Conservation (phyloP, 2,329 filamentous ascomycete species). For the Anthostomella pinea region DNA sequence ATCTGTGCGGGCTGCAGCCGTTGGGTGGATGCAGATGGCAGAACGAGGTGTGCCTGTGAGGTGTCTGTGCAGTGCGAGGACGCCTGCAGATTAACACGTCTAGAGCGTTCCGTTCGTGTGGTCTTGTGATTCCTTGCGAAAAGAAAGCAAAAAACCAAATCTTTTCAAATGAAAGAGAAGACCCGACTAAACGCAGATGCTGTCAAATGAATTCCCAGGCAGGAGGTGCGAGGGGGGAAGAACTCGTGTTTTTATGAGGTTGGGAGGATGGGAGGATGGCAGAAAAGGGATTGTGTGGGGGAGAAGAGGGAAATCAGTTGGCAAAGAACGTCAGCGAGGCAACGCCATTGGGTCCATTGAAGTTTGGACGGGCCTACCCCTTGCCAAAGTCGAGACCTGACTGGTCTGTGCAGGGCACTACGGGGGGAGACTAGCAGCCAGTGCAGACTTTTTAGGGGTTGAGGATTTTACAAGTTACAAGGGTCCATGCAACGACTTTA, state of each 20-base stretch:
- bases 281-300: conserved; percentile 23
- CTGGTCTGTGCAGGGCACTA: too few relatives aligned
- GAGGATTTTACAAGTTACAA: too few relatives aligned
- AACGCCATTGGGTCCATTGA: too few relatives aligned
- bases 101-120: conserved; percentile 2
- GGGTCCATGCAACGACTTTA: too few relatives aligned
- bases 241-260: conserved; percentile 14
- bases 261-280: conserved; percentile 22
- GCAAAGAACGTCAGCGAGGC: too few relatives aligned
- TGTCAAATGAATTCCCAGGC: conserved; percentile 17
- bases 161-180: conserved; percentile 46
- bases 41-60: not conserved
- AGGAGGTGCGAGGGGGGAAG: conserved; percentile 13
- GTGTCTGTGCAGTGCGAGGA: conserved; percentile 10
- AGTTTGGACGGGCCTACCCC: too few relatives aligned
- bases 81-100: conserved; percentile 8
- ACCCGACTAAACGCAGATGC: conserved; percentile 29
- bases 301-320: conserved; percentile 27
- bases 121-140: conserved; percentile 38
- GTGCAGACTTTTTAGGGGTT: too few relatives aligned
- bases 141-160: conserved; percentile 37
- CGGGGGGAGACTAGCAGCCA: too few relatives aligned
- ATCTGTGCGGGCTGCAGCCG: conserved; percentile 14
- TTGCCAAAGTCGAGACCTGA: too few relatives aligned
- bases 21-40: conserved; percentile 12